A percentile compares a stretch with the other conserved stretches of the same genome.
Evolutionary conservation across 352 stramenopile genomes (phyloP).

Genomic region (Phytophthora litchii): DNA sequence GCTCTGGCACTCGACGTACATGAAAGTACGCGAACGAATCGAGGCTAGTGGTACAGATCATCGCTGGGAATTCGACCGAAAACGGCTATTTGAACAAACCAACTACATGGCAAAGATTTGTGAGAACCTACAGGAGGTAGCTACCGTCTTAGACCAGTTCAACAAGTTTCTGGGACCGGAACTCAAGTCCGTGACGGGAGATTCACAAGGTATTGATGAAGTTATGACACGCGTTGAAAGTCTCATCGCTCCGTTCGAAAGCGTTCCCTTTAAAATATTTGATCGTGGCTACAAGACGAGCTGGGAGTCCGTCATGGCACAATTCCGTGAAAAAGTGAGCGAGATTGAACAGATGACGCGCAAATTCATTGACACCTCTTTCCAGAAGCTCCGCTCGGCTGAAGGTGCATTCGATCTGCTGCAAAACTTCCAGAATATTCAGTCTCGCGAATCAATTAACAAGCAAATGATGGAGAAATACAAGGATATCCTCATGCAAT

Average conservation of each 20-base stretch:
- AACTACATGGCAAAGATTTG: slow-evolving; percentile 98
- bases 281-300: slow-evolving; percentile 94
- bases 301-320: slow-evolving; percentile 94
- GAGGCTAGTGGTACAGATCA: slow-evolving; percentile 94
- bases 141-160: slow-evolving; percentile 94
- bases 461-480: slow-evolving; percentile 97
- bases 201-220: slow-evolving; percentile 94
- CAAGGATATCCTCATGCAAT: slow-evolving; percentile 96
- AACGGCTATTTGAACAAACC: slow-evolving; percentile 95
- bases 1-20: slow-evolving; percentile 95
- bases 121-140: slow-evolving; percentile 93
- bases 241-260: slow-evolving; percentile 89
- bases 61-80: slow-evolving; percentile 96
- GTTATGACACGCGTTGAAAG: slow-evolving; percentile 90
- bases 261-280: slow-evolving; percentile 94
- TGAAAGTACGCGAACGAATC: slow-evolving; percentile 94
- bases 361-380: slow-evolving; percentile 95
- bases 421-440: slow-evolving; percentile 97
- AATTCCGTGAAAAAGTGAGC: slow-evolving; percentile 93
- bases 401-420: slow-evolving; percentile 96
- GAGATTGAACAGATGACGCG: slow-evolving; percentile 96
- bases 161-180: slow-evolving; percentile 96
- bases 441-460: slow-evolving; percentile 95
- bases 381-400: slow-evolving; percentile 94
- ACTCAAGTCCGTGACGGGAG: slow-evolving; percentile 95